These are phyloP conservation scores for Borovskyia barvae DNA, from an alignment of 208 protist species.

Conservation along the genomic window DNA sequence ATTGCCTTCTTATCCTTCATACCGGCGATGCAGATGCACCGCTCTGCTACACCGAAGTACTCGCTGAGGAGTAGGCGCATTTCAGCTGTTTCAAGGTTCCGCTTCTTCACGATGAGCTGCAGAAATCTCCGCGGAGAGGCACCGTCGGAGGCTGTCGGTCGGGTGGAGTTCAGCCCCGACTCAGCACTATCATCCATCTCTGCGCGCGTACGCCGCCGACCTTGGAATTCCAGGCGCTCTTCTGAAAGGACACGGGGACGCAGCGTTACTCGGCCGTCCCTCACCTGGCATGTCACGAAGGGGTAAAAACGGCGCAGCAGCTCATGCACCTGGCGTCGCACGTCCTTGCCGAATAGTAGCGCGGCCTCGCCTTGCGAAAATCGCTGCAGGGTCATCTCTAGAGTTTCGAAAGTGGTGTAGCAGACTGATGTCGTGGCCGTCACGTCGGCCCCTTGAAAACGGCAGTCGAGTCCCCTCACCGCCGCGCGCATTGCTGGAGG, in stretches of 20 bases:
- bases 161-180: too few relatives aligned
- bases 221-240: background rate
- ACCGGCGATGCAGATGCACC: constrained; percentile 78
- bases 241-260: constrained; percentile 1
- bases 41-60: constrained; percentile 36
- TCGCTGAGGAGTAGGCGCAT: constrained; percentile 56
- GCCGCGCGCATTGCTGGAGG: background rate
- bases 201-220: background rate
- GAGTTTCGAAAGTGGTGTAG: constrained; percentile 14
- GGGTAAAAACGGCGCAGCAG: constrained; percentile 61
- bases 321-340: constrained; percentile 67
- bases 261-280: constrained; percentile 41
- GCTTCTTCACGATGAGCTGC: constrained; percentile 77
- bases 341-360: constrained; percentile 46
- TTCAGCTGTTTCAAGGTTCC: constrained; percentile 79
- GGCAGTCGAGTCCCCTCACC: too few relatives aligned
- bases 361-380: background rate
- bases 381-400: constrained; percentile 9
- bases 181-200: background rate
- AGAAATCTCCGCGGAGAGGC: too few relatives aligned
- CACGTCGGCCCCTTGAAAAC: too few relatives aligned
- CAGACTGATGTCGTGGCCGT: constrained; percentile 4
- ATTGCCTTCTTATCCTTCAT: constrained; percentile 93
- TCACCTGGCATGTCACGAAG: constrained; percentile 51
- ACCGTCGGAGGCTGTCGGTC: too few relatives aligned